Percentiles rank a stretch among this genome's conserved stretches.
Conservation (phyloP, 2,329 filamentous ascomycete genomes). For the Exophiala sp. region DNA sequence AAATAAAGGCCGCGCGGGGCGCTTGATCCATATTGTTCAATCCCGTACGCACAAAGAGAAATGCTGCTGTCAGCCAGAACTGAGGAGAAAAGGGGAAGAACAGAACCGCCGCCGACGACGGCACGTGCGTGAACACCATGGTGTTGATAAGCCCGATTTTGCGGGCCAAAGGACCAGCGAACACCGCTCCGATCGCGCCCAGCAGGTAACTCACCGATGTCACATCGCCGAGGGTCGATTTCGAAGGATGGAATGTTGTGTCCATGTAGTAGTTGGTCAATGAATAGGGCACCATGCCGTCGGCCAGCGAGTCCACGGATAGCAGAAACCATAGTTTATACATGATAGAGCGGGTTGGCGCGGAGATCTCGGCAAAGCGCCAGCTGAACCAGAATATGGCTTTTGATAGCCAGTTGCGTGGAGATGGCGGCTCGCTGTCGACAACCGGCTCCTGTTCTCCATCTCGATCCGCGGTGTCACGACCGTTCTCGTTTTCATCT, state of each 20-base stretch:
- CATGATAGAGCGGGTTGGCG: slow-evolving; percentile 53
- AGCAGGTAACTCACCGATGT: slow-evolving; percentile 52
- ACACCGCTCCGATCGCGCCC: slow-evolving; percentile 49
- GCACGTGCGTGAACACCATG: slow-evolving; percentile 59
- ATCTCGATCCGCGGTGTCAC: background rate
- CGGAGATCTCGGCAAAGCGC: slow-evolving; percentile 51
- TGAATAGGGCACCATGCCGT: slow-evolving; percentile 58
- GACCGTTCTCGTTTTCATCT: slow-evolving; percentile 18
- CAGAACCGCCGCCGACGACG: slow-evolving; percentile 56
- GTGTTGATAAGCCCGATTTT: slow-evolving; percentile 59
- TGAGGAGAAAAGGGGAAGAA: slow-evolving; percentile 53
- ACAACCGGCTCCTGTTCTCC: background rate
- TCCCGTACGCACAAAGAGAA: slow-evolving; percentile 55
- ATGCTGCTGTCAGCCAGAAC: slow-evolving; percentile 48
- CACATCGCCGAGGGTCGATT: slow-evolving; percentile 56
- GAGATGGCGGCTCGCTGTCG: background rate
- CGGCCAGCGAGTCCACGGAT: slow-evolving; percentile 58
- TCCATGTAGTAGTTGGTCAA: slow-evolving; percentile 56
- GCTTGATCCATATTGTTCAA: slow-evolving; percentile 67
- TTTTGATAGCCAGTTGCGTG: slow-evolving; percentile 1
- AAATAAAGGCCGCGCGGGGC: slow-evolving; percentile 60
- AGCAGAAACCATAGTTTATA: slow-evolving; percentile 61
- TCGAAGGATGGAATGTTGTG: slow-evolving; percentile 49
- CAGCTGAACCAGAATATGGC: slow-evolving; percentile 14
- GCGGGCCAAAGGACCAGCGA: slow-evolving; percentile 53